These are phyloP conservation scores for Pythium volutum DNA, from an alignment of 352 stramenopile genomes.

Conservation along the genomic window DNA sequence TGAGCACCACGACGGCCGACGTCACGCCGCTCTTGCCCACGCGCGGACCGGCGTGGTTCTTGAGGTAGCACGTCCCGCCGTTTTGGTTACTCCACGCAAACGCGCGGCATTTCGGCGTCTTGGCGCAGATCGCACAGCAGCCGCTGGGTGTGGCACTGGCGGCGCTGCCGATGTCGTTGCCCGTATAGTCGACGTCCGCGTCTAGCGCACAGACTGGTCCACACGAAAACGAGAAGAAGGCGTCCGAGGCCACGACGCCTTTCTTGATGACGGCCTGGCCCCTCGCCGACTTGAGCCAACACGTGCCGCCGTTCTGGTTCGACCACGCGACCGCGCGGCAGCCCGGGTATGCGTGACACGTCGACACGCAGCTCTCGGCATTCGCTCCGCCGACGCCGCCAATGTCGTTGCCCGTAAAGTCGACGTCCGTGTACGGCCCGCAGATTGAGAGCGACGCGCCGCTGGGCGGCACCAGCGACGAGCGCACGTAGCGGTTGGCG, in stretches of 20 bases:
- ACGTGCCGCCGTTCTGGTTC: conserved; percentile 47
- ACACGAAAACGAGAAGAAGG: conserved; percentile 1
- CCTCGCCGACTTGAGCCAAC: conserved; percentile 44
- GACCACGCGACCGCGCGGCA: conserved; percentile 37
- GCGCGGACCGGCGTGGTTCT: conserved; percentile 23
- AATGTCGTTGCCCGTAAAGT: conserved; percentile 31
- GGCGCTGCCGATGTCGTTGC: conserved; percentile 37
- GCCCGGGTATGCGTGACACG: conserved; percentile 13
- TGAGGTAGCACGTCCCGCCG: conserved; percentile 55
- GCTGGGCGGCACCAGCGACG: conserved; percentile 25
- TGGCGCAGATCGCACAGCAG: conserved; percentile 39
- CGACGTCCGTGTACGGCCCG: conserved; percentile 13
- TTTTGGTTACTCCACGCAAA: conserved; percentile 48
- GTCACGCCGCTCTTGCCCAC: conserved; percentile 14
- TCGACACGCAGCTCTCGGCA: conserved; percentile 22
- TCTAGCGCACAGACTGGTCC: conserved; percentile 25
- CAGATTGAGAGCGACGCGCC: not conserved
- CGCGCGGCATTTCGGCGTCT: conserved; percentile 13
- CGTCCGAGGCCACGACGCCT: conserved; percentile 10
- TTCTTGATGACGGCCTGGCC: conserved; percentile 14
- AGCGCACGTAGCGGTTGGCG: conserved; percentile 8
- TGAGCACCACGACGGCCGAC: conserved; percentile 10
- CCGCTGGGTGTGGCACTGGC: conserved; percentile 26
- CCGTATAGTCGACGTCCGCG: conserved; percentile 39
- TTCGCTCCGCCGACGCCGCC: conserved; percentile 11